Evolutionary conservation across 2,329 filamentous ascomycete species (phyloP), one percentile per base, ranked within the genome.

Genomic region (Pestalotiopsis sp.): DNA sequence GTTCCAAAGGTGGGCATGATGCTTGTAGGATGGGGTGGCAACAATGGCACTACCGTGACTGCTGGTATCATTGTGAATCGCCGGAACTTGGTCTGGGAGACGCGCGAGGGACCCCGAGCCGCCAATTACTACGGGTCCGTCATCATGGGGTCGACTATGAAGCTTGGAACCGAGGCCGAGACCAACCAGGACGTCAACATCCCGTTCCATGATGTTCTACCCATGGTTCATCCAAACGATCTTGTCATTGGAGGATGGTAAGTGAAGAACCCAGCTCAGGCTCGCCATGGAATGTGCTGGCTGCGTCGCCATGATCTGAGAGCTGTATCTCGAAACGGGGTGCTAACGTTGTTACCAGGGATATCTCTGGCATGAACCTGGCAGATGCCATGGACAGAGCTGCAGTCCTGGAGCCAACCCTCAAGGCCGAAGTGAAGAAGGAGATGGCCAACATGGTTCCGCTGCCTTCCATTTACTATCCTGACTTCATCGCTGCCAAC

Each of bases 101-200:
- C 96, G 75, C 94, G 95, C 77, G 94, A 98, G 81, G 94, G 94
- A 65, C 84, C 88, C 73, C 93, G 90, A 71, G 85, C 88, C 72
- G 92, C 96, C 82, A 99, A 99, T 84, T 99, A 98, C 89, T 99
- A 98, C 80, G 96, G 96, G 76, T 99, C 96, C 67, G 89, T 98
- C 75, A 89, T 98, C 81, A 98, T 99, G 96, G 88, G 91, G 71
- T 98, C 96, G 22, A 99, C 96, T 72, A 90, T 98, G 84, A 99
- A 98, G 88, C 91, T 99, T 70, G 96, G 96, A 68, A 92, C 91
- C 58, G 94, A 98, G 76, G 86, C 89, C 75, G 89, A 92, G 82
- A 97, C 94, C 69, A 89, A 88, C 75, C 88, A 92, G 82, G 96
- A 99, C 78, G 89, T 99, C 83, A 97, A 98, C 83, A 93, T 99